Evolutionary conservation across 306 rosid genomes (phyloP).

Genomic region (Potentilla sterilis): DNA sequence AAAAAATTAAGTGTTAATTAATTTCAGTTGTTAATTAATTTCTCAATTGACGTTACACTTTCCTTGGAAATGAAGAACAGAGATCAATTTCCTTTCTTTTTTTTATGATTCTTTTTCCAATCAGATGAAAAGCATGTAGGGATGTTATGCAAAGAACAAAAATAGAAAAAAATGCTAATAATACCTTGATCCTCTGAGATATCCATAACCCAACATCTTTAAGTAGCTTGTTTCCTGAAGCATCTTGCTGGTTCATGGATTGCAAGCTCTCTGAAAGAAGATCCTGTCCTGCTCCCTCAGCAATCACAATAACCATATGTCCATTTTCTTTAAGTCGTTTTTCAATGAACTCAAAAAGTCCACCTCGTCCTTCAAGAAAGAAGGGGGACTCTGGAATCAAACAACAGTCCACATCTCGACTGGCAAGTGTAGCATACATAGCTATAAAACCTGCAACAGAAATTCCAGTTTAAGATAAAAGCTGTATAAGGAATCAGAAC

Average conservation of each 20-base stretch:
- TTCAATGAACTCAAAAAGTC: constrained; percentile 69
- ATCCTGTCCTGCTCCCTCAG: constrained; percentile 91
- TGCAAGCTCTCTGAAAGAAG: constrained; percentile 68
- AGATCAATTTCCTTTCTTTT: not conserved
- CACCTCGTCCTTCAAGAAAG: constrained; percentile 83
- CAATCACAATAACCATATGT: constrained; percentile 88
- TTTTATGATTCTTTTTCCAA: not conserved
- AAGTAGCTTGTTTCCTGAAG: constrained; percentile 81
- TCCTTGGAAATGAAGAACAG: not conserved
- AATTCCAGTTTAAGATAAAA: constrained; percentile 5
- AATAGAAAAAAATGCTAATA: constrained; percentile 5
- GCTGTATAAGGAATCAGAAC: constrained; percentile 9
- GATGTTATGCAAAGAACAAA: not conserved
- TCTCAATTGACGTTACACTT: not conserved
- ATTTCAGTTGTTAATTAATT: too few relatives aligned
- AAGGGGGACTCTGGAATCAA: constrained; percentile 91
- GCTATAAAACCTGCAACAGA: constrained; percentile 76
- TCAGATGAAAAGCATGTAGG: not conserved
- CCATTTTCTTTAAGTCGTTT: constrained; percentile 72
- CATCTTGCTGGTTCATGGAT: constrained; percentile 61
- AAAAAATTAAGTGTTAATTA: too few relatives aligned
- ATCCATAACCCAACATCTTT: constrained; percentile 86
- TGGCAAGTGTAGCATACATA: constrained; percentile 90
- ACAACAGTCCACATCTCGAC: constrained; percentile 94
- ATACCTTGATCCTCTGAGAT: constrained; percentile 81